Evolutionary conservation across 345 rosid genomes (phyloP).

Genomic region (Alliaria petiolata): DNA sequence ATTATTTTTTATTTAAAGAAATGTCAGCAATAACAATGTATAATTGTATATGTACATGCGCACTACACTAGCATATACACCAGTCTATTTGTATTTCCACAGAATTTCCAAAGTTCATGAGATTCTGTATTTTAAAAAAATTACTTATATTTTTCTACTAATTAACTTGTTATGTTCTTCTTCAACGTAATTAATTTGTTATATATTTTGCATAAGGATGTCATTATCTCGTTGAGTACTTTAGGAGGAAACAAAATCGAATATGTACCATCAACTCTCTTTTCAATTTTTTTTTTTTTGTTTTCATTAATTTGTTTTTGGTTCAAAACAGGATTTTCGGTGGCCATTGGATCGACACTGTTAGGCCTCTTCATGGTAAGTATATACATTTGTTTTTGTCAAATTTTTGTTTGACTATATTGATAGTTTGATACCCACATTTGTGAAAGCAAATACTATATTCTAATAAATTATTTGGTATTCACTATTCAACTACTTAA

Average conservation of each 20-base stretch:
- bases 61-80: background rate
- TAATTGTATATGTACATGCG: too few species aligned
- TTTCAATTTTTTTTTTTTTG: background rate
- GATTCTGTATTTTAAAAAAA: background rate
- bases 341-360: constrained; percentile 30
- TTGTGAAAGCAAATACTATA: background rate
- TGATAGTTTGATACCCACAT: background rate
- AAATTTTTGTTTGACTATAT: background rate
- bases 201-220: too few species aligned
- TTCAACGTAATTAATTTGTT: too few species aligned
- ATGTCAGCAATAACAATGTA: background rate
- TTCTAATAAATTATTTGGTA: background rate
- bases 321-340: constrained; percentile 33
- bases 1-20: background rate
- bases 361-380: constrained; percentile 37
- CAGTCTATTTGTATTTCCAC: background rate
- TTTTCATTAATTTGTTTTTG: background rate
- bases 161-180: background rate
- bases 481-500: background rate
- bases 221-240: too few species aligned
- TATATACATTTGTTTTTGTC: background rate
- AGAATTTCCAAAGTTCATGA: background rate
- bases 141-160: background rate
- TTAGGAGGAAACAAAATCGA: too few species aligned
- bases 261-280: background rate